These are phyloP conservation scores for Davidsoniella neocaledoniae DNA, from an alignment of 2,329 filamentous ascomycete genomes.

Conservation along the genomic window DNA sequence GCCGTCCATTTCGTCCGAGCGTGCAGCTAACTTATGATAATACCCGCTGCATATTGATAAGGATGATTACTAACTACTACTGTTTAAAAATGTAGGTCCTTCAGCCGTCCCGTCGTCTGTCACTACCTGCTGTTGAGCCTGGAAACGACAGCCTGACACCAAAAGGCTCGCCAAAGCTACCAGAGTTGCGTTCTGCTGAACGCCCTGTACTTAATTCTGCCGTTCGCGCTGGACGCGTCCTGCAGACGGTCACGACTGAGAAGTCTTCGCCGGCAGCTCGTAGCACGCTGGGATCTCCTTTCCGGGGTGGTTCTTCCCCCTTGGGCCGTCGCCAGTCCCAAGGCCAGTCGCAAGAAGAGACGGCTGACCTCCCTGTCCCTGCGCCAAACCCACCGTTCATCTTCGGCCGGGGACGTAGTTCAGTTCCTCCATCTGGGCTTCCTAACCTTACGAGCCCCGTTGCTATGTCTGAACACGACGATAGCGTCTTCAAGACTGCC, in stretches of 20 bases:
- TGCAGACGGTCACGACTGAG: conserved; percentile 42
- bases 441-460: conserved; percentile 7
- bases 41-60: no score
- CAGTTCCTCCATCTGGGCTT: not conserved
- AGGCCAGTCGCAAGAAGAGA: no score
- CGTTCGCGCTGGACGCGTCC: conserved; percentile 36
- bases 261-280: conserved; percentile 37
- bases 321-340: not conserved
- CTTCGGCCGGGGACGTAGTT: not conserved
- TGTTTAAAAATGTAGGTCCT: no score
- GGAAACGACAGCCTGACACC: no score
- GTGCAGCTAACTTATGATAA: no score
- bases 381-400: conserved; percentile 2
- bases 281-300: conserved; percentile 37
- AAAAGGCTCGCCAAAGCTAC: not conserved
- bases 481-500: conserved; percentile 6
- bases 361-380: not conserved
- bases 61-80: no score
- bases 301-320: conserved; percentile 16
- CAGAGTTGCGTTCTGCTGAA: not conserved
- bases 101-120: no score
- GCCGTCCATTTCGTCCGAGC: no score
- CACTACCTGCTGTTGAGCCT: not conserved
- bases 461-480: conserved; percentile 2
- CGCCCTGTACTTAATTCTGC: conserved; percentile 33